Base-by-base conservation (phyloP, 495 filamentous ascomycete genomes). In the Penicillium psychrofluorescens region DNA sequence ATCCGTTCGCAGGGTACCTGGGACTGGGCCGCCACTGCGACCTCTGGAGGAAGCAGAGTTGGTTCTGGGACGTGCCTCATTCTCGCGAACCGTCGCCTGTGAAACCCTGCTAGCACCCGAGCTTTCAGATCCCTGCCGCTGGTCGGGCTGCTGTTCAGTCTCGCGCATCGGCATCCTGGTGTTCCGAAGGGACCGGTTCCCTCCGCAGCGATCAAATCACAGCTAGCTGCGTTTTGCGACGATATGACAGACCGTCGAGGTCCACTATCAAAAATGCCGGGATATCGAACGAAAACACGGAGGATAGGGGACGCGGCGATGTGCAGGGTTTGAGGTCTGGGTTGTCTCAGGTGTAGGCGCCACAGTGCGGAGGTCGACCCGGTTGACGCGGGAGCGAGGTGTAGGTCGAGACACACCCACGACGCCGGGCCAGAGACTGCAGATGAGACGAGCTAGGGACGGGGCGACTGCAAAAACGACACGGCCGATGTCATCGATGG, bases 41-140 rank as follows among this genome's bases (percentile, higher is more conserved):
- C 57, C 59, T 43, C 64, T 48, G 8, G 54, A 44, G 11, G 52
- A 33, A 22, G 22, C 22, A 22, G n/a, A 50, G 37, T 33, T 50
- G 45, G 15, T 45, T 50, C 15, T 44, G 57, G 35, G 54, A 40
- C 48, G 46, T 29, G 31, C 43, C 15, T 60, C 58, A 36, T 51
- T 51, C 30, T 70, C 66, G 45, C 56, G 68, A 22, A 75, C 55
- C 6, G 66, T 75, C 28, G 70, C 68, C 38, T 75, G 69, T n/a
- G 71, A 68, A 27, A 61, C 49, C 46, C 69, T 71, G 36, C 59
- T 54, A 33, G 56, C 60, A 29, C 60, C 68, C 27, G 70, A 66
- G 60, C 66, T 70, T 41, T 60, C 69, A 8, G 71, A 71, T 44
- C 61, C 71, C 56, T 71, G 64, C 36, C 70, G 61, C 28, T 56